Conservation (phyloP, 768 basidiomycete genomes). For the Sporobolomyces phaffii region DNA sequence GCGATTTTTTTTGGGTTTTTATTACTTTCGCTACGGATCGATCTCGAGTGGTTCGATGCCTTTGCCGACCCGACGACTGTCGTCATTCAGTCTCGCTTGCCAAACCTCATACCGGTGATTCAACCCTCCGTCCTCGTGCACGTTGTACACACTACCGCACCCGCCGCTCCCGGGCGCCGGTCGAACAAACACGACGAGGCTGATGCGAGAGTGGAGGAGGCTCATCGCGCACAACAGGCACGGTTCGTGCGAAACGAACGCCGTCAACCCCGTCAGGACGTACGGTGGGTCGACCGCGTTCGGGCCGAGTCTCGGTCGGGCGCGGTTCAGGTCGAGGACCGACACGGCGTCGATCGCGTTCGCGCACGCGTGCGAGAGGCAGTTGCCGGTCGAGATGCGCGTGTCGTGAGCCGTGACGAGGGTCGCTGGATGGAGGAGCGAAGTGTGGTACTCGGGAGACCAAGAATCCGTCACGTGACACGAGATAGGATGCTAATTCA, state of each 20-base stretch:
- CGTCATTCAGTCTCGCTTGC: constrained; percentile 55
- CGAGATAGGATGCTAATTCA: constrained; percentile 34
- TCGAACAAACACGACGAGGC: constrained; percentile 67
- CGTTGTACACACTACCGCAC: constrained; percentile 64
- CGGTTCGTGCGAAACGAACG: constrained; percentile 93
- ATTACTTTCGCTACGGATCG: constrained; percentile 17
- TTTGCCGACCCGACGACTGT: background rate
- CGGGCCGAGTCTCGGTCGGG: constrained; percentile 11
- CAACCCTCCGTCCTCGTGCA: constrained; percentile 74
- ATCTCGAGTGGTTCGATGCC: background rate
- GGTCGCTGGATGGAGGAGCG: constrained; percentile 50
- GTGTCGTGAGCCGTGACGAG: constrained; percentile 60
- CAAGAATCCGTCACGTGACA: constrained; percentile 34
- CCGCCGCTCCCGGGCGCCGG: constrained; percentile 75
- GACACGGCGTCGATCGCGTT: constrained; percentile 55
- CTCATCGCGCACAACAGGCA: constrained; percentile 99
- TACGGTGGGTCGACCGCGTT: constrained; percentile 56
- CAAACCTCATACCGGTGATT: constrained; percentile 81
- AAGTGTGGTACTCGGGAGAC: constrained; percentile 21
- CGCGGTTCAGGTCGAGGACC: constrained; percentile 30
- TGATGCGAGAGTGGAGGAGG: constrained; percentile 85
- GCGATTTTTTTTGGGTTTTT: no score
- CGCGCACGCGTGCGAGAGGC: constrained; percentile 76
- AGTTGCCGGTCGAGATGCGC: constrained; percentile 61
- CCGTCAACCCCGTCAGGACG: constrained; percentile 70